A percentile compares a stretch with the other conserved stretches of the same genome.
phyloP scores from a whole-genome alignment of 768 basidiomycete species.

The Lactarius evosmus region DNA sequence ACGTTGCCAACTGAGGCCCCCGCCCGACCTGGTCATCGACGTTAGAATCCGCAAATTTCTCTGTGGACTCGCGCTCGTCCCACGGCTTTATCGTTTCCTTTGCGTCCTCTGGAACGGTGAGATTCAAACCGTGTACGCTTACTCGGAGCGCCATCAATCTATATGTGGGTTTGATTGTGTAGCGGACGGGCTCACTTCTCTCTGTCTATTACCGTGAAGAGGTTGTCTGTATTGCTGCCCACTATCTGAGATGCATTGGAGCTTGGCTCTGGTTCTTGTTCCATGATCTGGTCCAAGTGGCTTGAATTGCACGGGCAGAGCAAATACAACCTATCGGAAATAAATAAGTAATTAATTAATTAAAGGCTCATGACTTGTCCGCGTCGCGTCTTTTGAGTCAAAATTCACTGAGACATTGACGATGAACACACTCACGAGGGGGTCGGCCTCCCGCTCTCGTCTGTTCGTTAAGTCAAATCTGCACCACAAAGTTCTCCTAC shows the following conservation, averaged over 20 bases:
- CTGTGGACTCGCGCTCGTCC: slow-evolving; percentile 69
- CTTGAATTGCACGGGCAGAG: too few relatives aligned
- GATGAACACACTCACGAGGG: slow-evolving; percentile 32
- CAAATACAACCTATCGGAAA: not conserved
- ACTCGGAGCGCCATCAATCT: slow-evolving; percentile 23
- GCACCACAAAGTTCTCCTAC: not conserved
- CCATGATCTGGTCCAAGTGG: slow-evolving; percentile 2
- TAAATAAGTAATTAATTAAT: slow-evolving; percentile 18
- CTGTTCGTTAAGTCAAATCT: not conserved
- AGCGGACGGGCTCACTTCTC: slow-evolving; percentile 44
- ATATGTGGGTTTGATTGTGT: slow-evolving; percentile 5
- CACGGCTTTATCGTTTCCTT: slow-evolving; percentile 77
- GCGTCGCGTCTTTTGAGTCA: not conserved
- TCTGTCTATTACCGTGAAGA: slow-evolving; percentile 60
- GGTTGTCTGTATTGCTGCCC: slow-evolving; percentile 50
- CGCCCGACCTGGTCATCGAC: slow-evolving; percentile 80
- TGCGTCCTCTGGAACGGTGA: slow-evolving; percentile 78
- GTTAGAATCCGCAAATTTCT: slow-evolving; percentile 66
- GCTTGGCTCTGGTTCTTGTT: slow-evolving; percentile 29
- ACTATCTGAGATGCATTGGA: slow-evolving; percentile 47
- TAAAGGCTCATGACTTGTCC: not conserved
- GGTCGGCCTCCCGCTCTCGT: slow-evolving; percentile 15
- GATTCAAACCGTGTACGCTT: slow-evolving; percentile 79
- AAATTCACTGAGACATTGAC: not conserved
- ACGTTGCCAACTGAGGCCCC: not conserved